Percentiles rank a stretch among this genome's conserved stretches.
These are phyloP conservation scores for Climacium dendroides DNA, from an alignment of 225 moss, liverwort and hornwort species.

Conservation along the genomic window DNA sequence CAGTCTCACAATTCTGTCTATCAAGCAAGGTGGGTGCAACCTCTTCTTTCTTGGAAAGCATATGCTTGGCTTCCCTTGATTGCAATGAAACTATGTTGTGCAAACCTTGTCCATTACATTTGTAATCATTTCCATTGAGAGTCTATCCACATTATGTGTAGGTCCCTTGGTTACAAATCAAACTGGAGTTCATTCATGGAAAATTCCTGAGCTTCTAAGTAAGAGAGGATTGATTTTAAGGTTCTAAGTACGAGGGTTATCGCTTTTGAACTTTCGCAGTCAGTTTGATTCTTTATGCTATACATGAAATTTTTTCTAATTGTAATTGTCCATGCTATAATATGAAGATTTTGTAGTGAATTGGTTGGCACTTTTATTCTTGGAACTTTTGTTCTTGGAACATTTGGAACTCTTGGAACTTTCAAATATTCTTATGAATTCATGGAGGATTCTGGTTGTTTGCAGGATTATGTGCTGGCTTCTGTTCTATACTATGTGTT, in stretches of 20 bases:
- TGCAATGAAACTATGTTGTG: not conserved
- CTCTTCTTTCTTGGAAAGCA: not conserved
- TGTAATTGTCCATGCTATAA: not conserved
- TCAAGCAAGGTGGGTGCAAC: constrained; percentile 47
- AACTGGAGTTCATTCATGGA: not conserved
- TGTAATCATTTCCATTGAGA: not conserved
- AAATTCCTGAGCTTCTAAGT: not conserved
- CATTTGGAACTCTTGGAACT: not conserved
- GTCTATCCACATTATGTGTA: not conserved
- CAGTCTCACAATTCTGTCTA: constrained; percentile 48
- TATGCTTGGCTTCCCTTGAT: not conserved
- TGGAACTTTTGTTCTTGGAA: not conserved
- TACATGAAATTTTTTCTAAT: not conserved
- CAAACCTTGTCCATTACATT: not conserved
- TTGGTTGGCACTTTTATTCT: not conserved
- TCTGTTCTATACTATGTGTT: constrained; percentile 62
- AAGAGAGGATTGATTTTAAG: not conserved
- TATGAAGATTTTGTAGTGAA: not conserved
- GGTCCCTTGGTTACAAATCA: not conserved
- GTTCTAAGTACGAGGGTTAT: not conserved
- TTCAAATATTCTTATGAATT: not conserved
- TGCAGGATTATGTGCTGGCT: constrained; percentile 67
- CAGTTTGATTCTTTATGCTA: not conserved
- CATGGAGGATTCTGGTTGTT: not conserved
- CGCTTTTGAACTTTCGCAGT: not conserved